Base-by-base conservation (phyloP, 2,329 filamentous ascomycete species). In the Beauveria sp. region DNA sequence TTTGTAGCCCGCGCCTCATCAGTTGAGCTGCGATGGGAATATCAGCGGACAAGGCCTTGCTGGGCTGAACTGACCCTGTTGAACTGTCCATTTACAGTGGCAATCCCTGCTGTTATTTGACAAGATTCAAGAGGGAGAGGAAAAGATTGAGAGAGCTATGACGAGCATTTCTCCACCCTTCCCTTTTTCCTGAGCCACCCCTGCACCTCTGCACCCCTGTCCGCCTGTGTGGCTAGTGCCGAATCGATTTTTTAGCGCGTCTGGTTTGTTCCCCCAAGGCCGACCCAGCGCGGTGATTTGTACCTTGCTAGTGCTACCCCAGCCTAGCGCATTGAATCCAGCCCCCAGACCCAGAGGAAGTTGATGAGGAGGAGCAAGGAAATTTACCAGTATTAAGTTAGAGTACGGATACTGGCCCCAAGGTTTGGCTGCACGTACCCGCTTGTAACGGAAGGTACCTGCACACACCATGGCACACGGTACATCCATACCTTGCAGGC, bases 361-460 rank as follows among this genome's bases (percentile, higher is more conserved):
- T 38, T 16, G 14, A 34, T 34, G 31, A 38, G 34, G 12, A 34
- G 26, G 31, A 34, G 12, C 31, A 34, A 38, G 34, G 34, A 38
- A 38, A 14, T 38, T 38, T 38, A 14, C 34, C 34, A 38, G 34
- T 14, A 38, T 38, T 38, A 7, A 26, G 22, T 26, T 26, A 16
- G 34, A 38, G 31, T 38, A 38, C 12, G 34, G 34, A 38, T 38
- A 38, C 12, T 16, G 5, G 34, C 12, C 34, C 34, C 16, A n/a
- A 43, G 10, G 14, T 20, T 10, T 24, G 20, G 34, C 31, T 43
- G 57, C 48, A 34, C 46, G 57, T 60, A 60, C 57, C 46, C 48
- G 57, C 46, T 52, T 60, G 57, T 60, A 60, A 60, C 46, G 48
- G 48, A n/a, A 60, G 24, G 57, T 60, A 60, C 55, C 55, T 55